phyloP scores from a whole-genome alignment of 2,329 filamentous ascomycete genomes.

The Pseudogymnoascus destructans region DNA sequence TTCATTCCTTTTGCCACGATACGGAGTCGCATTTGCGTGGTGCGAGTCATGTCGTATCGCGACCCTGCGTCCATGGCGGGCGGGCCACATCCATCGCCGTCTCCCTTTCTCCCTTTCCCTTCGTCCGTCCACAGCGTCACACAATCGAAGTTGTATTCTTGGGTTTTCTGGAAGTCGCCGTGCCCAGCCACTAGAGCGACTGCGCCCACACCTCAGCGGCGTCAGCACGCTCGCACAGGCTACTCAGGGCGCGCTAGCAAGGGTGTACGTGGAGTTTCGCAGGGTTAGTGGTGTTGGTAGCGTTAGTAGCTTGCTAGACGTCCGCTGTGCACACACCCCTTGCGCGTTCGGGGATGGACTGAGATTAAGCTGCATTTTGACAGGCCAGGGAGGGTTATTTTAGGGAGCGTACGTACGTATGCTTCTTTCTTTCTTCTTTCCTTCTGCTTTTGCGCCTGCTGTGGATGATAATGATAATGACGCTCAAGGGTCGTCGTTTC shows the following conservation, averaged over 20 bases:
- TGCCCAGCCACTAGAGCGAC: constrained; percentile 4
- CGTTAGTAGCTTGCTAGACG: not conserved
- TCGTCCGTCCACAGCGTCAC: not conserved
- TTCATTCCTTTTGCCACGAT: not conserved
- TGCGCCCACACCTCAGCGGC: constrained; percentile 6
- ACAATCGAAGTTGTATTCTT: too few relatives aligned
- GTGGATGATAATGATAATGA: constrained; percentile 2
- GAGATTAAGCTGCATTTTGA: constrained; percentile 8
- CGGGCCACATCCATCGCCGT: not conserved
- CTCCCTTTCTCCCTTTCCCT: not conserved
- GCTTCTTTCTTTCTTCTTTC: not conserved
- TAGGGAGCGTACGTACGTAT: not conserved
- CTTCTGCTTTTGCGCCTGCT: not conserved
- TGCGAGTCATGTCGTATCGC: not conserved
- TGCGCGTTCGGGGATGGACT: not conserved
- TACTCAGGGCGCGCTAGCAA: not conserved
- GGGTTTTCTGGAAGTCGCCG: constrained; percentile 4
- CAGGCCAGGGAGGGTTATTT: not conserved
- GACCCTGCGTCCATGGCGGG: not conserved
- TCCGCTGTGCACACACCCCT: not conserved
- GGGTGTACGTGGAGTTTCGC: constrained; percentile 3
- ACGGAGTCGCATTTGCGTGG: not conserved
- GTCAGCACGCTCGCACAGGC: not conserved
- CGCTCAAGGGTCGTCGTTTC: not conserved
- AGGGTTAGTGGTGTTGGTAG: not conserved